Evolutionary conservation across 129 eudicot genomes (phyloP).

Genomic region (Ambrosia trifida): DNA sequence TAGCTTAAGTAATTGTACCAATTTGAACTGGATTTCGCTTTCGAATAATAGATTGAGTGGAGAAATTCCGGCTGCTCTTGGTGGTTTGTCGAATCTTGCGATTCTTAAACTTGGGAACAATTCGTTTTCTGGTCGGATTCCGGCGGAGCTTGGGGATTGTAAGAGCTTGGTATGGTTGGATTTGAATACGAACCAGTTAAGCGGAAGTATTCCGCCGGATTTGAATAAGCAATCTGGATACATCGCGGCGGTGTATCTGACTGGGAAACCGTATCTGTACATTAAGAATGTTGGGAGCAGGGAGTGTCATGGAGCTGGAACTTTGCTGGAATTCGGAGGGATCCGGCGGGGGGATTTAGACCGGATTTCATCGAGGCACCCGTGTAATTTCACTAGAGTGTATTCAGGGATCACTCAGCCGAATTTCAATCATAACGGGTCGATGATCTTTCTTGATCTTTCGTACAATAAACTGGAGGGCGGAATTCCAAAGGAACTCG

Average conservation of each 20-base stretch:
- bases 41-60: slow-evolving; percentile 66
- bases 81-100: slow-evolving; percentile 63
- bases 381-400: slow-evolving; percentile 71
- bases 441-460: slow-evolving; percentile 88
- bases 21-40: slow-evolving; percentile 80
- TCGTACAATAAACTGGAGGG: slow-evolving; percentile 81
- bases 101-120: slow-evolving; percentile 92
- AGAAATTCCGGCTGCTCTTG: slow-evolving; percentile 75
- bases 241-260: slow-evolving; percentile 57
- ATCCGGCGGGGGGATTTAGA: slow-evolving; percentile 63
- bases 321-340: slow-evolving; percentile 86
- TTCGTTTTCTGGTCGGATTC: slow-evolving; percentile 71
- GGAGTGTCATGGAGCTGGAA: slow-evolving; percentile 93
- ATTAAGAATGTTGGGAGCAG: slow-evolving; percentile 85
- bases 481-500: slow-evolving; percentile 87
- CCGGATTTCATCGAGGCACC: slow-evolving; percentile 63
- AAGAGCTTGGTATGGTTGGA: slow-evolving; percentile 91
- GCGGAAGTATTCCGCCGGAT: slow-evolving; percentile 72
- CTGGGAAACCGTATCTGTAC: slow-evolving; percentile 69
- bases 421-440: slow-evolving; percentile 85
- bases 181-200: slow-evolving; percentile 69
- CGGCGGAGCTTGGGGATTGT: slow-evolving; percentile 83
- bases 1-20: slow-evolving; percentile 65
- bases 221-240: slow-evolving; percentile 82
- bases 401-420: slow-evolving; percentile 71